These are phyloP conservation scores for Ajuga chamaepitys DNA, from an alignment of 257 asterid species.

Conservation along the genomic window DNA sequence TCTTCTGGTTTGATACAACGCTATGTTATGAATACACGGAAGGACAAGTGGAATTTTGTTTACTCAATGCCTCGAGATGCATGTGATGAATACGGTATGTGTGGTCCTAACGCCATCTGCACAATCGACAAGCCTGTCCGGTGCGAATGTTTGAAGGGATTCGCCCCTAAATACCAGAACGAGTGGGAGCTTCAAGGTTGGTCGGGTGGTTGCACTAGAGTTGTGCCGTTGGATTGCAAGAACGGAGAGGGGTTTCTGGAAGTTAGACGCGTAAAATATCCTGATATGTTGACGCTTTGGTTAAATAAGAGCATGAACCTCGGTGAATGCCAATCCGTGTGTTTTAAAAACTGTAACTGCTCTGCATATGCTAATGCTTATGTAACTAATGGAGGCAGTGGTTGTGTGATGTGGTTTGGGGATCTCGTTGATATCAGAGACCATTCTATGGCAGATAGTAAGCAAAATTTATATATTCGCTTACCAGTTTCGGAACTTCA, in stretches of 20 bases:
- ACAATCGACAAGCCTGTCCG: background rate
- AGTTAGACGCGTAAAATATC: background rate
- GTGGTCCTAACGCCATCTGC: conserved; percentile 5
- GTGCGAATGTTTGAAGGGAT: conserved; percentile 1
- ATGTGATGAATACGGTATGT: background rate
- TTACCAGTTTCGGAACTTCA: conserved; percentile 8
- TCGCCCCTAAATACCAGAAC: background rate
- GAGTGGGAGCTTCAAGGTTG: conserved; percentile 12
- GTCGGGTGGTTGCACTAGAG: conserved; percentile 18
- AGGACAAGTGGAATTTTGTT: conserved; percentile 1
- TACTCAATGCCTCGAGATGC: background rate
- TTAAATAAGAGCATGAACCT: conserved; percentile 7
- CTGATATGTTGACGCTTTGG: background rate
- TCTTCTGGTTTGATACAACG: background rate
- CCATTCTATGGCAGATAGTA: background rate
- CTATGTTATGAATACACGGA: conserved; percentile 3
- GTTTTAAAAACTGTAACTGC: background rate
- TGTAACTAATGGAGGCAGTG: background rate
- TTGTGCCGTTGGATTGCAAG: background rate
- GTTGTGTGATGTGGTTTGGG: background rate
- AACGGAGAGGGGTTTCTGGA: conserved; percentile 11
- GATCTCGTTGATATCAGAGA: conserved; percentile 3
- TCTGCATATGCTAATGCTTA: background rate
- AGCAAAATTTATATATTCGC: conserved; percentile 4
- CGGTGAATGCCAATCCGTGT: background rate